Evolutionary conservation across 108 stramenopile species (phyloP).

Genomic region (Cyclotella atomus): DNA sequence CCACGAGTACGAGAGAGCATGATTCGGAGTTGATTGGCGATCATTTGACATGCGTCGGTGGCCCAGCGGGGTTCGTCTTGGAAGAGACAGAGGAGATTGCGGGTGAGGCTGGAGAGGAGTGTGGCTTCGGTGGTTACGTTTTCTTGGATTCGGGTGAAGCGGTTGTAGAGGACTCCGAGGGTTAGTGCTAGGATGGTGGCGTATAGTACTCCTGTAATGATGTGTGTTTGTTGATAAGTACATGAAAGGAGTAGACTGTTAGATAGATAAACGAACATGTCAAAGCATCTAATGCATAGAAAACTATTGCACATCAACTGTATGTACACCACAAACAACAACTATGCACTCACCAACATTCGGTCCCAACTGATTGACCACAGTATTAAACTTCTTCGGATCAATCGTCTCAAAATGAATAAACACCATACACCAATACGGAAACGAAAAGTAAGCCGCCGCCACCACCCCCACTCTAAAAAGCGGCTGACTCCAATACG

Average conservation of each 20-base stretch:
- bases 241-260: too few relatives aligned
- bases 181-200: slow-evolving; percentile 32
- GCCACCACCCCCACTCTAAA: slow-evolving; percentile 19
- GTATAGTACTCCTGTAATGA: slow-evolving; percentile 26
- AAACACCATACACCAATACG: slow-evolving; percentile 14
- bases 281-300: too few relatives aligned
- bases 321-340: too few relatives aligned
- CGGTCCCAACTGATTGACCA: slow-evolving; percentile 21
- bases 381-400: slow-evolving; percentile 7
- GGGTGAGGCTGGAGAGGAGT: slow-evolving; percentile 44
- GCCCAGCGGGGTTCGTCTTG: slow-evolving; percentile 24
- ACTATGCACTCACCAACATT: too few relatives aligned
- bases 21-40: slow-evolving; percentile 67
- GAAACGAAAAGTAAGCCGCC: background rate
- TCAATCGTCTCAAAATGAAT: slow-evolving; percentile 9
- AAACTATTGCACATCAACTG: too few relatives aligned
- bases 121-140: slow-evolving; percentile 52
- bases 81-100: slow-evolving; percentile 35
- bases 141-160: slow-evolving; percentile 46
- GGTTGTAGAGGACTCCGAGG: slow-evolving; percentile 45
- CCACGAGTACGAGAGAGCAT: slow-evolving; percentile 62
- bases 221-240: too few relatives aligned
- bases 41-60: slow-evolving; percentile 42
- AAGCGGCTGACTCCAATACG: slow-evolving; percentile 16
- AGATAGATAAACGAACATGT: too few relatives aligned